A percentile compares a stretch with the other conserved stretches of the same genome.
Conservation (phyloP, 177 flowering plant genomes). For the Telopea speciosissima region DNA sequence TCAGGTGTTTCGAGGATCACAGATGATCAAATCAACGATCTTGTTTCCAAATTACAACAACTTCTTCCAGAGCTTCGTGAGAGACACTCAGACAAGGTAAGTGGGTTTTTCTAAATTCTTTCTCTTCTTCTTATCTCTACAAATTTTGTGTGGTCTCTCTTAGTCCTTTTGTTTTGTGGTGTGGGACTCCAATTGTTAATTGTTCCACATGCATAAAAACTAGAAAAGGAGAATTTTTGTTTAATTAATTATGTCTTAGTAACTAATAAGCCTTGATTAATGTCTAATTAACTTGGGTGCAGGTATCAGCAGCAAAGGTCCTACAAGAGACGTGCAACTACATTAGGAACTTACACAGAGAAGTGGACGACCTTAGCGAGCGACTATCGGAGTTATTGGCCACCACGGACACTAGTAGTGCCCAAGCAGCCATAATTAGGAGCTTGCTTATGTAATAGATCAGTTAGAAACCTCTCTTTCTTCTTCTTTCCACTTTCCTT, state of each 20-base stretch:
- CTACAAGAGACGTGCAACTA: conserved; percentile 69
- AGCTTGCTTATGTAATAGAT: conserved; percentile 49
- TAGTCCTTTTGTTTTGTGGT: too few species aligned
- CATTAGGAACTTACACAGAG: conserved; percentile 62
- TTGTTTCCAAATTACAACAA: conserved; percentile 67
- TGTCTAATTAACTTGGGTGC: not conserved
- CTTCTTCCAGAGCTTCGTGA: conserved; percentile 74
- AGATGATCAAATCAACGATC: conserved; percentile 79
- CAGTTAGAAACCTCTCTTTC: not conserved
- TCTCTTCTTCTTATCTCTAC: conserved; percentile 4
- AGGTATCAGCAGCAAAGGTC: conserved; percentile 57
- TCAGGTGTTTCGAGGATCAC: conserved; percentile 46
- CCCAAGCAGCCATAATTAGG: conserved; percentile 65
- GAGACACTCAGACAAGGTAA: conserved; percentile 67
- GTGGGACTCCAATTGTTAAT: conserved; percentile 1
- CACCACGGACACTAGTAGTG: conserved; percentile 40
- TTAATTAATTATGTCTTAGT: not conserved
- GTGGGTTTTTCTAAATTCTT: too few species aligned
- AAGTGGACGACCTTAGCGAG: conserved; percentile 68
- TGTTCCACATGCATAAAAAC: too few species aligned
- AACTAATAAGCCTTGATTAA: conserved; percentile 5
- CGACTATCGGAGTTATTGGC: conserved; percentile 55
- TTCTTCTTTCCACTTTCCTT: not conserved
- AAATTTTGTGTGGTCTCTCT: not conserved
- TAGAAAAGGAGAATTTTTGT: too few species aligned